Conservation (phyloP, 2,329 filamentous ascomycete species). For the Epichloe glyceriae region DNA sequence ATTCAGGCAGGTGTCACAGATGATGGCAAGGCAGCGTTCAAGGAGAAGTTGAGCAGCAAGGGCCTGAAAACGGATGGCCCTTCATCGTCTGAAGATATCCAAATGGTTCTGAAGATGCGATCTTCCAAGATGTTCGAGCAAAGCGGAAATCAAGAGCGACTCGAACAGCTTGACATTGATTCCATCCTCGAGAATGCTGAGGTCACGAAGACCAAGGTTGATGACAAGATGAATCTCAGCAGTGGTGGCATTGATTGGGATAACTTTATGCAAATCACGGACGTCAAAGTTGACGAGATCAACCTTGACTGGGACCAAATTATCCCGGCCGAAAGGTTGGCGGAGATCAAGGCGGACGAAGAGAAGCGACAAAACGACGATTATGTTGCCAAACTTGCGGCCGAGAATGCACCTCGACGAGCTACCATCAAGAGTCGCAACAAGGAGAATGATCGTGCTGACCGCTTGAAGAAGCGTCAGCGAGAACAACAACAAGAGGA, state of each 20-base stretch:
- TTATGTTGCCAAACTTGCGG: constrained; percentile 69
- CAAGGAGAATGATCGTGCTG: constrained; percentile 48
- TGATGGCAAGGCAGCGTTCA: constrained; percentile 71
- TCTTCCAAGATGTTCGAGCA: constrained; percentile 99
- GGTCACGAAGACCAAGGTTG: constrained; percentile 90
- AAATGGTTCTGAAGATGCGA: constrained; percentile 88
- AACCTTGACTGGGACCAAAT: constrained; percentile 93
- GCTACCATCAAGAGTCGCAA: constrained; percentile 47
- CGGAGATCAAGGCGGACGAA: constrained; percentile 79
- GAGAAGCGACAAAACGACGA: constrained; percentile 71
- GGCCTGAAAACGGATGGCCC: constrained; percentile 64
- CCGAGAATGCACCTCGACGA: constrained; percentile 73
- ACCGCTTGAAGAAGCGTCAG: constrained; percentile 54
- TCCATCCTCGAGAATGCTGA: constrained; percentile 94
- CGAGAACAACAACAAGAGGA: constrained; percentile 53
- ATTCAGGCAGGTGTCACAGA: constrained; percentile 96
- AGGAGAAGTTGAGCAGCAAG: constrained; percentile 66
- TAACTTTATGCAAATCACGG: constrained; percentile 94
- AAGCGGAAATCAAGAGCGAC: constrained; percentile 86
- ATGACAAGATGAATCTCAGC: constrained; percentile 80
- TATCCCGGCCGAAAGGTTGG: constrained; percentile 85
- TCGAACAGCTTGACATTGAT: constrained; percentile 96
- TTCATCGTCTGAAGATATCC: constrained; percentile 86
- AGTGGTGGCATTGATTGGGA: constrained; percentile 77
- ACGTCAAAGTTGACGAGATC: constrained; percentile 81